These are phyloP conservation scores for Mollisiaceae sp. DNA, from an alignment of 2,329 filamentous ascomycete genomes.

Conservation along the genomic window DNA sequence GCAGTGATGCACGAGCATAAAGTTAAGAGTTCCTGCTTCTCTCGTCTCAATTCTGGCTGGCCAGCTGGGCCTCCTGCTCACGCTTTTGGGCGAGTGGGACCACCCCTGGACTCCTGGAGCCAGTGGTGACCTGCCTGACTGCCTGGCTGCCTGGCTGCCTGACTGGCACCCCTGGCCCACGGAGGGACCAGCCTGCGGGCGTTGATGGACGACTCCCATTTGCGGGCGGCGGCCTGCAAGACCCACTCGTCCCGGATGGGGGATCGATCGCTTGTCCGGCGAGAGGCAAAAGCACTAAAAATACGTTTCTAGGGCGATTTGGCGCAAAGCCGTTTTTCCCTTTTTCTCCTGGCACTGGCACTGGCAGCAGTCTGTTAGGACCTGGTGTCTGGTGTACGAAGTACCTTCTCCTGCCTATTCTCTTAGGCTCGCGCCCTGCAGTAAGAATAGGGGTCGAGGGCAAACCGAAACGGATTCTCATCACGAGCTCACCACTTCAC, in stretches of 20 bases:
- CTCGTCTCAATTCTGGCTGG: background rate
- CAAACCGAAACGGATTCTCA: background rate
- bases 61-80: background rate
- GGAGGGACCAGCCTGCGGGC: constrained; percentile 6
- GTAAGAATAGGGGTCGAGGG: background rate
- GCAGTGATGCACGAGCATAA: background rate
- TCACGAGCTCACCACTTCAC: constrained; percentile 9
- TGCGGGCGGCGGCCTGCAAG: background rate
- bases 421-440: background rate
- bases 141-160: no score
- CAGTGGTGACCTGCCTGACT: no score
- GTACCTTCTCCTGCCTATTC: constrained; percentile 10
- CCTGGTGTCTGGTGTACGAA: no score
- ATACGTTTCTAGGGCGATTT: constrained; percentile 10
- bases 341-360: no score
- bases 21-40: background rate
- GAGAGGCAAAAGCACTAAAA: constrained; percentile 18
- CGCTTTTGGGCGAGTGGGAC: background rate
- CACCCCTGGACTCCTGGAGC: background rate
- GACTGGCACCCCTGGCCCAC: background rate
- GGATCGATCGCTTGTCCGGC: constrained; percentile 3
- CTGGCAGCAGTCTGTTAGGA: no score
- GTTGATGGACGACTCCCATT: background rate
- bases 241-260: background rate
- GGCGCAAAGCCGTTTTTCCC: background rate